Evolutionary conservation across 495 filamentous ascomycete species (phyloP).

Genomic region (Aspergillus affinis): DNA sequence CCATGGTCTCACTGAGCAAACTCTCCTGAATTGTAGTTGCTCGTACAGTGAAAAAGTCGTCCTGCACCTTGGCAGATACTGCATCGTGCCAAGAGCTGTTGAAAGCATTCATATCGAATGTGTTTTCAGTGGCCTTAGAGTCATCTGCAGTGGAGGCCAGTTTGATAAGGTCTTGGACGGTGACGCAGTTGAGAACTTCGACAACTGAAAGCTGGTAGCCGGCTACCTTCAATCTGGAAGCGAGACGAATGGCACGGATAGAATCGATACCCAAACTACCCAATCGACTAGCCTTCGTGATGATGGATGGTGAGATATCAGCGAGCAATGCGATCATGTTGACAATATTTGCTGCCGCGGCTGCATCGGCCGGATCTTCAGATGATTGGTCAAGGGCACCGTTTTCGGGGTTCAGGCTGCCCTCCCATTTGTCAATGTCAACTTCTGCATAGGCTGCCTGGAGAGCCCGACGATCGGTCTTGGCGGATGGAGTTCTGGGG

Average conservation of each 20-base stretch:
- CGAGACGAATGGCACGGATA: constrained; percentile 33
- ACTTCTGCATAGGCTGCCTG: constrained; percentile 26
- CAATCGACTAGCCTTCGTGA: constrained; percentile 26
- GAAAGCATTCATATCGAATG: constrained; percentile 28
- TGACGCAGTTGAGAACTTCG: constrained; percentile 29
- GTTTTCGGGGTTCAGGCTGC: constrained; percentile 19
- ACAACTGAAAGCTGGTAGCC: constrained; percentile 28
- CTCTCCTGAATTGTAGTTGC: constrained; percentile 37
- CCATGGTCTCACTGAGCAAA: constrained; percentile 36
- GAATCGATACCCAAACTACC: constrained; percentile 37
- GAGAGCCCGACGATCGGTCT: constrained; percentile 32
- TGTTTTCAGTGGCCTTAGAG: constrained; percentile 2
- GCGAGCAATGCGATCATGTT: constrained; percentile 26
- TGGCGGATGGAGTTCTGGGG: constrained; percentile 35
- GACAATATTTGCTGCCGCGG: constrained; percentile 18
- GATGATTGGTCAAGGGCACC: not conserved
- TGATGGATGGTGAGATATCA: constrained; percentile 21
- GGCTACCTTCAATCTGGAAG: constrained; percentile 26
- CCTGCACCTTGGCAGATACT: constrained; percentile 15
- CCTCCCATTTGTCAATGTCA: constrained; percentile 35
- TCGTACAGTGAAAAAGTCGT: constrained; percentile 17
- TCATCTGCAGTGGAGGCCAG: constrained; percentile 12
- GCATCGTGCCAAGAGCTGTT: constrained; percentile 20
- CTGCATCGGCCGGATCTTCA: constrained; percentile 6
- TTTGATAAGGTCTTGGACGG: constrained; percentile 24